Conservation (phyloP, 352 stramenopile genomes). For the Blastocystis sp. region DNA sequence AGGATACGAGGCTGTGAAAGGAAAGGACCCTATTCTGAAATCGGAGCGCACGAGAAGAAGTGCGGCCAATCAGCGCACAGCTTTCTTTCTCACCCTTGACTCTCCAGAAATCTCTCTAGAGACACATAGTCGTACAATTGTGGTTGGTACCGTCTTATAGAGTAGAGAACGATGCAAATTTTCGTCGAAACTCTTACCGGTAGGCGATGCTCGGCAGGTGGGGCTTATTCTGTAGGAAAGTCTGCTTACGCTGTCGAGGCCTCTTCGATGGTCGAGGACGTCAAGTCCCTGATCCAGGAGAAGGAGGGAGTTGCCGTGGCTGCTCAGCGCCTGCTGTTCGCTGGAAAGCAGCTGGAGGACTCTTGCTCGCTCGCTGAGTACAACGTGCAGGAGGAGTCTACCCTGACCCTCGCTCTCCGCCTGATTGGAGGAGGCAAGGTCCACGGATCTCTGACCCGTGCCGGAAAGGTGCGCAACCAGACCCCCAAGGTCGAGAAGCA, state of each 20-base stretch:
- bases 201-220: not conserved
- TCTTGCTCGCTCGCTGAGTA: slow-evolving; percentile 60
- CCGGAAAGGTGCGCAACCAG: slow-evolving; percentile 99
- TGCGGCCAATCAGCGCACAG: not conserved
- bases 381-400: slow-evolving; percentile 47
- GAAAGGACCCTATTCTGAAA: not conserved
- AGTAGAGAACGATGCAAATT: slow-evolving; percentile 5
- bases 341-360: slow-evolving; percentile 59
- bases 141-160: not conserved
- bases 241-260: slow-evolving; percentile 16
- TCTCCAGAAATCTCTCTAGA: not conserved
- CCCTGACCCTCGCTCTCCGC: slow-evolving; percentile 50
- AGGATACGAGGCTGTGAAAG: not conserved
- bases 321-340: not conserved
- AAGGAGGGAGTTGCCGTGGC: slow-evolving; percentile 3
- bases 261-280: not conserved
- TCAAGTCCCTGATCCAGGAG: not conserved
- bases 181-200: slow-evolving; percentile 21
- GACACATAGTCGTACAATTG: not conserved
- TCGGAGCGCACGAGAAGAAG: not conserved
- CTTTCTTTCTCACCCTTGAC: not conserved
- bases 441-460: slow-evolving; percentile 98
- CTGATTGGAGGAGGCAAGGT: slow-evolving; percentile 73
- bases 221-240: not conserved
- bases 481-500: slow-evolving; percentile 96